phyloP scores from a whole-genome alignment of 1,284 basidiomycete species.

The Tilletia setariae region DNA sequence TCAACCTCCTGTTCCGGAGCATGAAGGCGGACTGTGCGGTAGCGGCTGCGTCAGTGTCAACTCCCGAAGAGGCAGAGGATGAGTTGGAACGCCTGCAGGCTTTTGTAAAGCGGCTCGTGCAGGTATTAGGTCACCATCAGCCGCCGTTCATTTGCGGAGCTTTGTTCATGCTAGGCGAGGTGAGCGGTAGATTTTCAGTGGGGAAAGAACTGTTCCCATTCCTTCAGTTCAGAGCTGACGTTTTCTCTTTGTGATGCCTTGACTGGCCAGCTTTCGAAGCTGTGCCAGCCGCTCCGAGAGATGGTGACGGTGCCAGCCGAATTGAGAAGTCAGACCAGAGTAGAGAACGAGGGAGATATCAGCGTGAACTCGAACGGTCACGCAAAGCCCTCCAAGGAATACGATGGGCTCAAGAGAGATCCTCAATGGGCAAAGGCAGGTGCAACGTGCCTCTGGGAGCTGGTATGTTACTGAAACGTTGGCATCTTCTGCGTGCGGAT shows the following conservation, averaged over 20 bases:
- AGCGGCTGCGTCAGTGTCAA: neutral
- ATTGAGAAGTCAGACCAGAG: constrained; percentile 57
- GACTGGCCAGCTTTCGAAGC: constrained; percentile 71
- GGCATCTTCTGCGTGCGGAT: neutral
- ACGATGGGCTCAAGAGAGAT: constrained; percentile 68
- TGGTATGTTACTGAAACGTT: constrained; percentile 14
- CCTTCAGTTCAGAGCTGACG: neutral
- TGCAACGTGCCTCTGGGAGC: constrained; percentile 58
- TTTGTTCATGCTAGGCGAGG: constrained; percentile 60
- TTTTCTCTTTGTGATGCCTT: neutral
- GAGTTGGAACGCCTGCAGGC: constrained; percentile 70
- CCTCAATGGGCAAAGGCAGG: constrained; percentile 83
- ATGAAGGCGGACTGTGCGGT: neutral
- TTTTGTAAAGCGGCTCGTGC: constrained; percentile 80
- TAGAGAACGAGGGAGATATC: constrained; percentile 41
- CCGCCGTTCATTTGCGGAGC: constrained; percentile 88
- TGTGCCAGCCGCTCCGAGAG: constrained; percentile 67
- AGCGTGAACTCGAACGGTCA: too few species aligned
- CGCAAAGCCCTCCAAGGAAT: constrained; percentile 12
- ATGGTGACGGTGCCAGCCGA: constrained; percentile 60
- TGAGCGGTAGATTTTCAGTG: constrained; percentile 49
- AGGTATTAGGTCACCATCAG: constrained; percentile 73
- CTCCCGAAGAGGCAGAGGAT: constrained; percentile 59
- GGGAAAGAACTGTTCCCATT: neutral
- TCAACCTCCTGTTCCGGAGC: constrained; percentile 86